Conservation (phyloP, 495 filamentous ascomycete genomes). For the Entonaema liquescens region DNA sequence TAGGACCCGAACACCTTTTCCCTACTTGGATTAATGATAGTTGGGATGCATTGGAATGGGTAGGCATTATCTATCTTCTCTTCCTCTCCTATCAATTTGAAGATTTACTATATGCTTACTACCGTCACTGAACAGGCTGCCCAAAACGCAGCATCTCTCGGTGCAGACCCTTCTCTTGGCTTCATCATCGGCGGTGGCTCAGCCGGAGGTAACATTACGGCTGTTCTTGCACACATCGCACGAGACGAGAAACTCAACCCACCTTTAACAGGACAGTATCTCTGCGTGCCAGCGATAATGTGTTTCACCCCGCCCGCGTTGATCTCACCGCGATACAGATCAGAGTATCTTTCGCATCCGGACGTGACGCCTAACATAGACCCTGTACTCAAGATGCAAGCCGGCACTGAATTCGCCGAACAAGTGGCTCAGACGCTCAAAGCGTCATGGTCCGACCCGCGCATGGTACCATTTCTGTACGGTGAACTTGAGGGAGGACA, state of each 20-base stretch:
- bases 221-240: constrained; percentile 51
- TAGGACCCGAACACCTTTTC: constrained; percentile 60
- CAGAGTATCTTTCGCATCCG: constrained; percentile 39
- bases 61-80: constrained; percentile 29
- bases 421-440: constrained; percentile 2
- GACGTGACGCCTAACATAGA: constrained; percentile 33
- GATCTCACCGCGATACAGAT: constrained; percentile 28
- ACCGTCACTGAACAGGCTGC: constrained; percentile 40
- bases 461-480: constrained; percentile 33
- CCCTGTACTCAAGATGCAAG: constrained; percentile 22
- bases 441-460: constrained; percentile 28
- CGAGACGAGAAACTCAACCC: constrained; percentile 55
- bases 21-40: constrained; percentile 57
- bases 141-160: constrained; percentile 48
- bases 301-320: constrained; percentile 20
- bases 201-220: constrained; percentile 58
- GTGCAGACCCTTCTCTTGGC: constrained; percentile 52
- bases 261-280: constrained; percentile 55
- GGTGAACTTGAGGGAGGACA: constrained; percentile 28
- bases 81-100: background rate
- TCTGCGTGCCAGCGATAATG: constrained; percentile 52
- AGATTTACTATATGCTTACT: constrained; percentile 3
- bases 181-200: constrained; percentile 62
- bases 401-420: constrained; percentile 8
- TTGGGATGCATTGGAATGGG: constrained; percentile 61